Evolutionary conservation across 2,329 filamentous ascomycete genomes (phyloP).

Genomic region (Arthrobotrys pseudoclavata): DNA sequence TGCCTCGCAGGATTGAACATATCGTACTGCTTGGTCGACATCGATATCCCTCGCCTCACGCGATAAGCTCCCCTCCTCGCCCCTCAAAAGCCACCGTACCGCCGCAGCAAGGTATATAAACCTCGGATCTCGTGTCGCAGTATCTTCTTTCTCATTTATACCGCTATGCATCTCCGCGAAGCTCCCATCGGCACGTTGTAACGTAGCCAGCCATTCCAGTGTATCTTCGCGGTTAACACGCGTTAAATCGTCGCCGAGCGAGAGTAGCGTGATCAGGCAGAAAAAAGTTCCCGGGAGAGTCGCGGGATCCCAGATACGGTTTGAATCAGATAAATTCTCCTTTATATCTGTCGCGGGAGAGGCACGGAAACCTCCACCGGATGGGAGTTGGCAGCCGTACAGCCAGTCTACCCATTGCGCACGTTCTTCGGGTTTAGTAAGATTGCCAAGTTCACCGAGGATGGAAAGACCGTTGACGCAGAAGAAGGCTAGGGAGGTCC

Average conservation of each 20-base stretch:
- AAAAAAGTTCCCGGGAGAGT: constrained; percentile 92
- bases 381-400: constrained; percentile 83
- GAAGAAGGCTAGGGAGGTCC: constrained; percentile 91
- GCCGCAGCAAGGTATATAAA: constrained; percentile 88
- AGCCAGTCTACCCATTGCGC: constrained; percentile 79
- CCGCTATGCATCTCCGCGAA: constrained; percentile 79
- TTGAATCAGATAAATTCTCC: constrained; percentile 67
- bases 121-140: constrained; percentile 85
- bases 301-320: constrained; percentile 73
- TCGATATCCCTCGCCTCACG: constrained; percentile 79
- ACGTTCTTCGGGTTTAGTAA: constrained; percentile 71
- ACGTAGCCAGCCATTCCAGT: constrained; percentile 78
- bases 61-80: constrained; percentile 67
- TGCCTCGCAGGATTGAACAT: constrained; percentile 77
- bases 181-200: constrained; percentile 88
- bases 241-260: constrained; percentile 72
- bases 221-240: constrained; percentile 78
- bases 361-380: constrained; percentile 85
- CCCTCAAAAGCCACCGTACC: constrained; percentile 82
- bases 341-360: constrained; percentile 78
- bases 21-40: constrained; percentile 76
- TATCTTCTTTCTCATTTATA: constrained; percentile 71
- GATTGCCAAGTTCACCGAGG: constrained; percentile 74
- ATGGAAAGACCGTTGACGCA: constrained; percentile 87
- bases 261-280: constrained; percentile 80